phyloP scores from a whole-genome alignment of 2,329 filamentous ascomycete genomes.

The Alternaria angustiovoidea region DNA sequence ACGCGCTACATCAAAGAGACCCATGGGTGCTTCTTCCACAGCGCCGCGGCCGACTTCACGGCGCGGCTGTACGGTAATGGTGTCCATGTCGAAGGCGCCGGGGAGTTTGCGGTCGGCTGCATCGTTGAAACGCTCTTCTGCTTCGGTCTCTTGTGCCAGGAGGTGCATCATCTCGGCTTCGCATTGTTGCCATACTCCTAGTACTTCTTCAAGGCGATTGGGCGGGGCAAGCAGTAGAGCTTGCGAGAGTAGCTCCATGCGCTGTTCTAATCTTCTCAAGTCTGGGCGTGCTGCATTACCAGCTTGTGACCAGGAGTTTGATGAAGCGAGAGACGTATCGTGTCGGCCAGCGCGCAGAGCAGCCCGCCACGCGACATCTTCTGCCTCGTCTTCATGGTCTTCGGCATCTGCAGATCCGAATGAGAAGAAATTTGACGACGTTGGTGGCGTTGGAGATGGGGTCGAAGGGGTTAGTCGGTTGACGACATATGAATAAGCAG shows the following conservation, averaged over 20 bases:
- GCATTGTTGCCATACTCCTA: constrained; percentile 77
- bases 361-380: constrained; percentile 80
- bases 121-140: constrained; percentile 75
- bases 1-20: constrained; percentile 61
- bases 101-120: constrained; percentile 66
- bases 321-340: constrained; percentile 51
- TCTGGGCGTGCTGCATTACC: constrained; percentile 60
- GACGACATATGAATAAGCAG: constrained; percentile 83
- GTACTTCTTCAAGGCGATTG: constrained; percentile 74
- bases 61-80: constrained; percentile 48
- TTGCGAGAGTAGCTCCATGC: constrained; percentile 79
- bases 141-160: constrained; percentile 70
- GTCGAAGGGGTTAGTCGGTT: constrained; percentile 66
- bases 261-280: constrained; percentile 77
- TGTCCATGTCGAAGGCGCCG: constrained; percentile 54
- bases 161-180: constrained; percentile 78
- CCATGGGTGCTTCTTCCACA: constrained; percentile 60
- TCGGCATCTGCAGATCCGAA: constrained; percentile 33
- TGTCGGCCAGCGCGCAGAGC: constrained; percentile 82
- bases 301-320: constrained; percentile 49
- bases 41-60: constrained; percentile 53
- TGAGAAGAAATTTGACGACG: constrained; percentile 35
- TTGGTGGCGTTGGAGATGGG: constrained; percentile 33
- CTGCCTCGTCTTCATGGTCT: constrained; percentile 48
- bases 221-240: constrained; percentile 77